These are phyloP conservation scores for Plasmodium gonderi DNA, from an alignment of 169 alveolate species.

Conservation along the genomic window DNA sequence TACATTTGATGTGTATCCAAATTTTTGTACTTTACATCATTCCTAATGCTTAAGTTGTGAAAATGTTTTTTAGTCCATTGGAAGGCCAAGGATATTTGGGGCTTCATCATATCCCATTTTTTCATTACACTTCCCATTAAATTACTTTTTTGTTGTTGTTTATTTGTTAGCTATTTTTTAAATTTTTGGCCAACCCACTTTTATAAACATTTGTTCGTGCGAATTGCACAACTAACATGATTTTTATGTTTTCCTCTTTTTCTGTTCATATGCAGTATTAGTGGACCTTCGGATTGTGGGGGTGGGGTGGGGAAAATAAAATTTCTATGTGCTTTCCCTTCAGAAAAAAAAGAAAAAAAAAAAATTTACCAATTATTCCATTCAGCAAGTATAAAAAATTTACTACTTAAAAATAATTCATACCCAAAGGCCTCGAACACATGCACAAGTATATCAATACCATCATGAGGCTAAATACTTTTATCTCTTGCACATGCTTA, in stretches of 20 bases:
- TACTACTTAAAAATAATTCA: too few species aligned
- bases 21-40: slow-evolving; percentile 17
- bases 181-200: not conserved
- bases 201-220: slow-evolving; percentile 1
- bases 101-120: slow-evolving; percentile 21
- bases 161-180: not conserved
- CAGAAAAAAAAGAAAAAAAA: too few species aligned
- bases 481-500: too few species aligned
- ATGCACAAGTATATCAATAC: too few species aligned
- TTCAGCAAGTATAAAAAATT: too few species aligned
- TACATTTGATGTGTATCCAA: slow-evolving; percentile 10
- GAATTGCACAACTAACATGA: not conserved
- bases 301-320: too few species aligned
- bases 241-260: not conserved
- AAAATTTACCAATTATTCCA: too few species aligned
- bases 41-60: not conserved
- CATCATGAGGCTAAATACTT: too few species aligned
- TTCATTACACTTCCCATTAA: not conserved
- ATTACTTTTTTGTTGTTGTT: not conserved
- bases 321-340: too few species aligned
- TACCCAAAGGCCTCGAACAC: too few species aligned
- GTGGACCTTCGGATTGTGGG: too few species aligned
- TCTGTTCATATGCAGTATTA: not conserved
- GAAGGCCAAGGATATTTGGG: not conserved
- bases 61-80: not conserved